Conservation (phyloP, 305 asterid genomes). For the Fraxinus paxiana region DNA sequence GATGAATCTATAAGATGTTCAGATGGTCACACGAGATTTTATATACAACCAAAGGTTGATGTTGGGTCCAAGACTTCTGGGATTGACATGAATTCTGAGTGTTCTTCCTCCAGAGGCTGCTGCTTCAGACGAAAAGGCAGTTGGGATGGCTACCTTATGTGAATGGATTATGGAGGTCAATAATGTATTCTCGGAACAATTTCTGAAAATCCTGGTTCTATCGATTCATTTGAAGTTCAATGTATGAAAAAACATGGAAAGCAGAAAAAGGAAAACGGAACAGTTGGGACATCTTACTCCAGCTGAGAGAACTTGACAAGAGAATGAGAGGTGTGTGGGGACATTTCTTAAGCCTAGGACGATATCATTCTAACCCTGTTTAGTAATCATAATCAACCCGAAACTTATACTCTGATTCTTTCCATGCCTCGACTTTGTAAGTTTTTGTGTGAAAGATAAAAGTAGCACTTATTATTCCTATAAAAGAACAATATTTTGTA, state of each 20-base stretch:
- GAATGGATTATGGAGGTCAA: slow-evolving; percentile 50
- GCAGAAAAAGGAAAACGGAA: slow-evolving; percentile 37
- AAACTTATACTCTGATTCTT: not conserved
- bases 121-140: slow-evolving; percentile 35
- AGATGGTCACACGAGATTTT: slow-evolving; percentile 53
- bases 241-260: slow-evolving; percentile 32
- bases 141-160: slow-evolving; percentile 28
- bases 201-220: slow-evolving; percentile 76
- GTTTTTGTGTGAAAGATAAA: not conserved
- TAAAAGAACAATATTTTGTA: not conserved
- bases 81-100: slow-evolving; percentile 56
- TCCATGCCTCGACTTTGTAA: not conserved
- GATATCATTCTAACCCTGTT: not conserved
- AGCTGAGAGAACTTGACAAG: not conserved
- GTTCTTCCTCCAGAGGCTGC: slow-evolving; percentile 31
- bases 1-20: slow-evolving; percentile 55
- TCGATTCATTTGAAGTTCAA: slow-evolving; percentile 46
- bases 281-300: not conserved
- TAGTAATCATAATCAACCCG: not conserved
- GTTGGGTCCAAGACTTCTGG: slow-evolving; percentile 39
- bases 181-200: slow-evolving; percentile 76
- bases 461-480: not conserved
- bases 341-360: not conserved
- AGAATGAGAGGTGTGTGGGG: not conserved
- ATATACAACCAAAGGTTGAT: slow-evolving; percentile 45